Base-by-base conservation (phyloP, 257 asterid species). In the Striga asiatica region DNA sequence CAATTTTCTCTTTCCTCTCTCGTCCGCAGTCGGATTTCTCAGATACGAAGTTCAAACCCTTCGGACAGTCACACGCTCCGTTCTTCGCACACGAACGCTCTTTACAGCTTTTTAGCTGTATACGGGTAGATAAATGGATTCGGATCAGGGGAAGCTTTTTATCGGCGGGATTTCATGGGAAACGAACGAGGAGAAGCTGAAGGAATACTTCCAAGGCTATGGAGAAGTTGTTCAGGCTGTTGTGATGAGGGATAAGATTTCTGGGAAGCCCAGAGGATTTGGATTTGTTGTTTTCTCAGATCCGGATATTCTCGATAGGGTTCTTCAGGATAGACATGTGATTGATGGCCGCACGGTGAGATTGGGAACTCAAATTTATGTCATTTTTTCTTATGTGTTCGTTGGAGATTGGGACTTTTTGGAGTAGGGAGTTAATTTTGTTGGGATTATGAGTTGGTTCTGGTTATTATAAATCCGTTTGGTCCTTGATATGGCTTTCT, bases 91-190 rank as follows among this genome's bases (percentile, higher is more conserved):
- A 16, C n/a, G 12, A 31, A 46, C 21, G 37, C 45, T 12, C 18
- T 22, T 0, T 32, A 23, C 21, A 9, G 32, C n/a, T n/a, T n/a
- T n/a, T n/a, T n/a, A n/a, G n/a, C n/a, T n/a, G n/a, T n/a, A n/a
- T n/a, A n/a, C n/a, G n/a, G n/a, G n/a, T n/a, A 23, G 6, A 51
- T 41, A 18, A 9, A 85, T 88, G 96, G 96, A 88, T 79, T 84
- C 96, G 23, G 95, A 88, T 79, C 95, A 84, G 55, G 96, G 93
- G n/a, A 88, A 88, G 84, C 81, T 88, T 0, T 88, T 88, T 59
- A 76, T 88, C 20, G 95, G 96, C 9, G 96, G 96, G 66, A 88
- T 88, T 32, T 84, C 95, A 5, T 84, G 96, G 96, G 95, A 88
- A 37, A 88, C 95, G 2, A 28, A 70, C 25, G 95, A 88, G 71